These are phyloP conservation scores for Hevea brasiliensis DNA, from an alignment of 345 rosid genomes.

Conservation along the genomic window DNA sequence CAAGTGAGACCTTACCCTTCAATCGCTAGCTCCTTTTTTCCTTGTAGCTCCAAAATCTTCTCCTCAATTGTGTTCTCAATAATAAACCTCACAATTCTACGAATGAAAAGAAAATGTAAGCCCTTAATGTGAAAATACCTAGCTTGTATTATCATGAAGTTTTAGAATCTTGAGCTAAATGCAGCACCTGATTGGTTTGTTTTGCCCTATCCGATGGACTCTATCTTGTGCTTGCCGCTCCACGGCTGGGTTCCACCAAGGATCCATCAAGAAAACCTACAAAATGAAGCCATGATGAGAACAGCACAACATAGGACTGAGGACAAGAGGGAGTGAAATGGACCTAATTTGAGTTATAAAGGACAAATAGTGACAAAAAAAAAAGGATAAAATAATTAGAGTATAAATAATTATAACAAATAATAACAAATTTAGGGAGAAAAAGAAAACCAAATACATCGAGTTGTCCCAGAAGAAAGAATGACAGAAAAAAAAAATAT, in stretches of 20 bases:
- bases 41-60: conserved; percentile 85
- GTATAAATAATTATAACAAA: too few relatives aligned
- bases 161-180: conserved; percentile 7
- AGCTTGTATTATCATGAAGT: background rate
- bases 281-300: background rate
- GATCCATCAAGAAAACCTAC: conserved; percentile 98
- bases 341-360: too few relatives aligned
- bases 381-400: background rate
- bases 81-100: conserved; percentile 77
- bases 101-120: conserved; percentile 8
- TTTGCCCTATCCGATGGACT: conserved; percentile 95
- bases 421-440: too few relatives aligned
- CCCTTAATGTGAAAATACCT: conserved; percentile 6
- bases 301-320: too few relatives aligned
- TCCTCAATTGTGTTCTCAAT: conserved; percentile 95
- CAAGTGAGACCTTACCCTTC: conserved; percentile 66
- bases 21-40: conserved; percentile 89
- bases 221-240: conserved; percentile 98
- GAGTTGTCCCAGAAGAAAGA: too few relatives aligned
- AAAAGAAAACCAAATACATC: background rate
- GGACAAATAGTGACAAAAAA: too few relatives aligned
- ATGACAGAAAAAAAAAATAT: too few relatives aligned
- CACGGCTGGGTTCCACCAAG: conserved; percentile 99
- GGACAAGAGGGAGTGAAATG: too few relatives aligned
- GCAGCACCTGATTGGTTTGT: conserved; percentile 88